Base-by-base conservation (phyloP, 306 rosid species). In the Trichosanthes cucumerina region DNA sequence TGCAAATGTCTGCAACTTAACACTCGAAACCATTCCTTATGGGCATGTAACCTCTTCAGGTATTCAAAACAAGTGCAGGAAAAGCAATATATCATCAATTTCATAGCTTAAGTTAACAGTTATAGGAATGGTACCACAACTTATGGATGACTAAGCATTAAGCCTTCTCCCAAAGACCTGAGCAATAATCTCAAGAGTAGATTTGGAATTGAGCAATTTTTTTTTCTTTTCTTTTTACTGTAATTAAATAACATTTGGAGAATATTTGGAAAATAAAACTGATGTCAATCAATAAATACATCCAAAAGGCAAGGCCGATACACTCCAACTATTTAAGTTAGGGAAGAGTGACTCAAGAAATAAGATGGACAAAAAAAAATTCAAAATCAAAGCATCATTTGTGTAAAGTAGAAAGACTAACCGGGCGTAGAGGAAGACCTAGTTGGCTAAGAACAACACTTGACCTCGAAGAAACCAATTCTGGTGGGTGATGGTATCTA, bases 391-490 rank as follows among this genome's bases (percentile, higher is more conserved):
- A 14, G 13, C 56, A 70, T 70, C 11, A 74, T 52, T 65, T 58
- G 65, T 79, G 75, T 59, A 82, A 74, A 52, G 57, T 28, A 85
- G 84, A 47, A 81, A 81, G 75, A 79, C 88, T 88, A 82, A 96
- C 99, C 89, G 92, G 98, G 75, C 96, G 98, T 76, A 92, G 75
- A 78, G 99, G 99, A 83, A 96, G 99, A 83, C 98, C 98, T 28
- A 41, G 73, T 28, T 87, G 88, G 87, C 94, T 89, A 79, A 89
- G 90, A 79, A 47, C 53, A 80, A 91, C 88, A 82, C 86, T 84
- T 6, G 84, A 72, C 66, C 85, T 88, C 0, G 90, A 87, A 57
- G 90, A 85, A 80, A 76, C 79, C 70, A 80, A 81, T 80, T 93
- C 97, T 47, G 87, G 83, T 4, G 98, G 99, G 82, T 96, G 99